Conservation (phyloP, 805 yeast species). For the Ogataea sp. region DNA sequence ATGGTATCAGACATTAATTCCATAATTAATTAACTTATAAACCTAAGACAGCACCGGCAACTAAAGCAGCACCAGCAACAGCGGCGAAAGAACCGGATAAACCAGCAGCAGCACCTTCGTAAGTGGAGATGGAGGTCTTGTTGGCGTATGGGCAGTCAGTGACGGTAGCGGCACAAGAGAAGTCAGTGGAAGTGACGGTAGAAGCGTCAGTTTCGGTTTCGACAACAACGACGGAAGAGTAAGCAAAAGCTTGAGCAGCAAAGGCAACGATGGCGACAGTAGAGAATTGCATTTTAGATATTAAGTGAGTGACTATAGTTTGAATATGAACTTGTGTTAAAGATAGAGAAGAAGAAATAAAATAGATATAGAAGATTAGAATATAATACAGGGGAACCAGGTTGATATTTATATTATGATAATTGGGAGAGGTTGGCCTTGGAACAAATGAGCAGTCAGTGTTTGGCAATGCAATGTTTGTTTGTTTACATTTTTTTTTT, state of each 20-base stretch:
- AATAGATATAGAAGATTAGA: neutral
- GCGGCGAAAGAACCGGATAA: slow-evolving; percentile 20
- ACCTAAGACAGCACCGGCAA: slow-evolving; percentile 29
- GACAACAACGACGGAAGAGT: slow-evolving; percentile 18
- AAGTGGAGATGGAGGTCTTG: slow-evolving; percentile 10
- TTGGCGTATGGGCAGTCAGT: slow-evolving; percentile 33
- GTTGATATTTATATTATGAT: neutral
- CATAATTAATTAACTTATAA: slow-evolving; percentile 13
- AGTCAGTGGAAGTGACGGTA: slow-evolving; percentile 34
- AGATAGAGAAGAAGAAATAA: neutral
- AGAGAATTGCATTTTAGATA: slow-evolving; percentile 24
- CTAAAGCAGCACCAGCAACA: slow-evolving; percentile 24
- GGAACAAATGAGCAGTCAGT: too few relatives aligned
- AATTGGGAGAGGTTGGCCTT: too few relatives aligned
- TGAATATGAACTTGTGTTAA: neutral
- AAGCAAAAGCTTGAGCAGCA: slow-evolving; percentile 18
- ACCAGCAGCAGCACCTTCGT: slow-evolving; percentile 22
- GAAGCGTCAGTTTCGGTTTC: slow-evolving; percentile 23
- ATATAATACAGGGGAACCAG: neutral
- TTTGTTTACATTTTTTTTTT: too few relatives aligned
- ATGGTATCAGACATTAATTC: too few relatives aligned
- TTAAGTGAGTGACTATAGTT: slow-evolving; percentile 1
- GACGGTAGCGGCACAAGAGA: slow-evolving; percentile 31
- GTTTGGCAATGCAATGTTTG: too few relatives aligned
- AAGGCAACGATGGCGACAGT: slow-evolving; percentile 24